phyloP scores from a whole-genome alignment of 2,329 filamentous ascomycete species.

The Byssothecium circinans region DNA sequence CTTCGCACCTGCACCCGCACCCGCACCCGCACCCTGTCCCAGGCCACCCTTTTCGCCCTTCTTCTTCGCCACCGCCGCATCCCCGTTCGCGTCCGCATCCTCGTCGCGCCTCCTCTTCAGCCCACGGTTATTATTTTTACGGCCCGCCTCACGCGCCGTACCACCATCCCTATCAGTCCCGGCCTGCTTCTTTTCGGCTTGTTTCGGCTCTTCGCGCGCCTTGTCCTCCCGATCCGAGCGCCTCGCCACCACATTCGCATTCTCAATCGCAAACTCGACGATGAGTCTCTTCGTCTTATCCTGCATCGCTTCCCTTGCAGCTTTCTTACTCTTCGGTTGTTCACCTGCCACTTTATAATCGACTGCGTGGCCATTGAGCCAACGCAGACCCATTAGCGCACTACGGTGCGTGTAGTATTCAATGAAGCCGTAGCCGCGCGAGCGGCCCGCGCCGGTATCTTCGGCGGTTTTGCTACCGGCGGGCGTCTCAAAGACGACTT shows the following conservation, averaged over 20 bases:
- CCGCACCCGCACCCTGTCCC: constrained; percentile 21
- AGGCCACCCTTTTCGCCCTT: constrained; percentile 21
- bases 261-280: constrained; percentile 97
- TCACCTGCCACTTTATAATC: constrained; percentile 55
- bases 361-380: constrained; percentile 79
- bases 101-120: constrained; percentile 46
- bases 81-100: constrained; percentile 9
- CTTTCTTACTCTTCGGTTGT: constrained; percentile 44
- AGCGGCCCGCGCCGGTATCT: constrained; percentile 74
- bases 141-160: constrained; percentile 11
- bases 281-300: constrained; percentile 88
- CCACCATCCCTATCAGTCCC: constrained; percentile 12
- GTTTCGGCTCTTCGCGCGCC: constrained; percentile 49
- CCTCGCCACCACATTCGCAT: constrained; percentile 89
- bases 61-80: constrained; percentile 7
- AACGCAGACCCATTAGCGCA: constrained; percentile 91
- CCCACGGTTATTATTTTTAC: constrained; percentile 17
- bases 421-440: constrained; percentile 94
- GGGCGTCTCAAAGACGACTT: constrained; percentile 87
- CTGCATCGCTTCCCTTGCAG: constrained; percentile 48
- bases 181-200: constrained; percentile 19
- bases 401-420: constrained; percentile 93
- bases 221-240: constrained; percentile 67
- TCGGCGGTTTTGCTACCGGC: constrained; percentile 84
- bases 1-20: constrained; percentile 27